These are phyloP conservation scores for Neoscytalidium dimidiatum DNA, from an alignment of 2,329 filamentous ascomycete species.

Conservation along the genomic window DNA sequence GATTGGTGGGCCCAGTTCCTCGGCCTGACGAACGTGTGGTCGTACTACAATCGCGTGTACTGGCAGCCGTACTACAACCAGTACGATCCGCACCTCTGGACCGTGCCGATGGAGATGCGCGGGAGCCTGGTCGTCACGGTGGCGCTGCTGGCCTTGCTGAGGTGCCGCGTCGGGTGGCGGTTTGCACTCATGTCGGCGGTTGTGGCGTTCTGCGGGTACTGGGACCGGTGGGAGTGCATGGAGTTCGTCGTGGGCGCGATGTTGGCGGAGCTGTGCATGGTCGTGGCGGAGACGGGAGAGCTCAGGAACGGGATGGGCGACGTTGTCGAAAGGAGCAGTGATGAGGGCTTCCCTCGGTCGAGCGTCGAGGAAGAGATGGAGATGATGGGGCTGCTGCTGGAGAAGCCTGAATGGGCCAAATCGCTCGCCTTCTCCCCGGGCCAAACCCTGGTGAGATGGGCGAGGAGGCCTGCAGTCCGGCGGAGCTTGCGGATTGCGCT, in stretches of 20 bases:
- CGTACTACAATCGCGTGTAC: conserved; percentile 2
- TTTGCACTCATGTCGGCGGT: neutral
- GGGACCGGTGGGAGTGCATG: conserved; percentile 2
- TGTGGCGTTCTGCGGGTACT: neutral
- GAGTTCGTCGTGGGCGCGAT: neutral
- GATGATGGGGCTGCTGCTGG: neutral
- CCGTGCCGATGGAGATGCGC: conserved; percentile 48
- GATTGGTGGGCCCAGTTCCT: neutral
- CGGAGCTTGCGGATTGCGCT: neutral
- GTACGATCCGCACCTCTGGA: conserved; percentile 43
- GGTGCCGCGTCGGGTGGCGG: neutral
- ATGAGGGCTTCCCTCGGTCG: neutral
- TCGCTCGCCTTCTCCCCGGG: neutral
- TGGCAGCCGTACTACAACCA: conserved; percentile 3
- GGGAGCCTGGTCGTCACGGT: conserved; percentile 49
- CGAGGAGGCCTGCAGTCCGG: neutral
- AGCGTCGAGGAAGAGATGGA: neutral
- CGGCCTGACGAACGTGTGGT: neutral
- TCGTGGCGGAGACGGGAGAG: neutral
- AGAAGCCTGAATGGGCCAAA: neutral
- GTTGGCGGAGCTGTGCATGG: neutral
- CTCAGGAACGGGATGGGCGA: too few species aligned
- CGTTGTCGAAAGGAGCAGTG: neutral
- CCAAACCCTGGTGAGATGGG: neutral
- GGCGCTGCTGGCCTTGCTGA: conserved; percentile 34